phyloP scores from a whole-genome alignment of 495 filamentous ascomycete genomes.

The Umbilicaria muhlenbergii region DNA sequence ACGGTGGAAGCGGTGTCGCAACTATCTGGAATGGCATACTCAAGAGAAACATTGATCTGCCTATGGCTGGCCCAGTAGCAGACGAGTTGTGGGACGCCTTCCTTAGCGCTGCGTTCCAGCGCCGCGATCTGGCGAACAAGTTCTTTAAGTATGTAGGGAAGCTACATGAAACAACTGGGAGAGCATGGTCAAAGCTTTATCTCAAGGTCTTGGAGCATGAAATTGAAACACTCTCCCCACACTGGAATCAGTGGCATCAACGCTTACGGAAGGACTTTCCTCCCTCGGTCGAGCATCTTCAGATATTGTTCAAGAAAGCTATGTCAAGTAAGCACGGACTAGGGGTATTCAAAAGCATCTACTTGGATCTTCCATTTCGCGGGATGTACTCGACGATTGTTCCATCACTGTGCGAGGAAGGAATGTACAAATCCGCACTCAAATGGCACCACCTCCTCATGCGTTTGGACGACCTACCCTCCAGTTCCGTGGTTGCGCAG shows the following conservation, averaged over 20 bases:
- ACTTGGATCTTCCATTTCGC: conserved; percentile 34
- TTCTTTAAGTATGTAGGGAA: conserved; percentile 39
- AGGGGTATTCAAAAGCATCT: conserved; percentile 23
- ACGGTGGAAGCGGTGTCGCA: conserved; percentile 41
- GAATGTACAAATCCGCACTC: conserved; percentile 31
- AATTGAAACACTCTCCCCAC: conserved; percentile 18
- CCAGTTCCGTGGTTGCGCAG: conserved; percentile 19
- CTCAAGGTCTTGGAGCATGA: conserved; percentile 30
- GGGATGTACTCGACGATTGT: conserved; percentile 47
- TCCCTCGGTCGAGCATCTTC: conserved; percentile 19
- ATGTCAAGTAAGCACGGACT: conserved; percentile 11
- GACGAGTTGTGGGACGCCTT: conserved; percentile 42
- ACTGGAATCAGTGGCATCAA: conserved; percentile 33
- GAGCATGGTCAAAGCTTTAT: conserved; percentile 33
- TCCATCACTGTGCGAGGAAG: conserved; percentile 33
- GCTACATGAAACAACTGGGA: conserved; percentile 27
- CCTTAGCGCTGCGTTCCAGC: conserved; percentile 29
- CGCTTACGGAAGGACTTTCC: conserved; percentile 17
- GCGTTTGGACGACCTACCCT: conserved; percentile 33
- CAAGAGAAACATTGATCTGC: conserved; percentile 28
- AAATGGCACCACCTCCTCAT: conserved; percentile 45
- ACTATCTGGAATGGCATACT: conserved; percentile 49
- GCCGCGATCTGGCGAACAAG: conserved; percentile 30
- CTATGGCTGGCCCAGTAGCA: conserved; percentile 30
- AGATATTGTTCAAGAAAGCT: conserved; percentile 20